Evolutionary conservation across 352 stramenopile species (phyloP), one percentile per base, ranked within the genome.

Genomic region (Pythium brachiatum): DNA sequence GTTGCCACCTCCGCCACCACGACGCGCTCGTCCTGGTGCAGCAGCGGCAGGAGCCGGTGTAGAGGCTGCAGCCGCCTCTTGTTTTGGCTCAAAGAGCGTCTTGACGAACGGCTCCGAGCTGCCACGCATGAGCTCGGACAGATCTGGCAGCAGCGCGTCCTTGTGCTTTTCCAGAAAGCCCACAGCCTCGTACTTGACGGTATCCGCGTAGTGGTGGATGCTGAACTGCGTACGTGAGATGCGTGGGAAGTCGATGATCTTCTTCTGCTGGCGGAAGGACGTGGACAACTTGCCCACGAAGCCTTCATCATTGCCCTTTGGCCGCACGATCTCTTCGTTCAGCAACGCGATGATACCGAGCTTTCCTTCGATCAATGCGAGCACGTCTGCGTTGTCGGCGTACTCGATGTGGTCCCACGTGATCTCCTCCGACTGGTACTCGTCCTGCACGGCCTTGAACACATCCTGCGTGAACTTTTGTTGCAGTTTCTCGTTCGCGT

Each of bases 381-480:
- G 72, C 61, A 97, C 89, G 43, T 96, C 89, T 65, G 95, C 86
- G 72, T 97, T 97, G 57, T 97, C 89, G 16, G 82, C 78, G 59
- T 96, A 97, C 20, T 86, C 80, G 38, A 97, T 90, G 64, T 96
- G 88, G 4, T 81, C 83, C 90, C 90, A 97, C 52, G 87, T 81
- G 44, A 97, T 97, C 44, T 92, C 91, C 58, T 97, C 90, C 50
- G 95, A 84, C 66, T 97, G 89, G 74, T 97, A 97, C 64, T 96
- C 88, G 20, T 86, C 70, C 62, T 97, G 83, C 21, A 95, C 87
- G 2, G 95, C 89, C 74, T 98, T 98, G 26, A 99, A 85, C 56
- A 97, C 94, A 43, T 97, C 86, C 63, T 90, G 81, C 4, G 89
- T 34, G 29, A 34, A 34, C 29, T 34, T 34, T 9, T 34, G 29